Conservation (phyloP, 1,284 basidiomycete species). For the Agaricales sp. region DNA sequence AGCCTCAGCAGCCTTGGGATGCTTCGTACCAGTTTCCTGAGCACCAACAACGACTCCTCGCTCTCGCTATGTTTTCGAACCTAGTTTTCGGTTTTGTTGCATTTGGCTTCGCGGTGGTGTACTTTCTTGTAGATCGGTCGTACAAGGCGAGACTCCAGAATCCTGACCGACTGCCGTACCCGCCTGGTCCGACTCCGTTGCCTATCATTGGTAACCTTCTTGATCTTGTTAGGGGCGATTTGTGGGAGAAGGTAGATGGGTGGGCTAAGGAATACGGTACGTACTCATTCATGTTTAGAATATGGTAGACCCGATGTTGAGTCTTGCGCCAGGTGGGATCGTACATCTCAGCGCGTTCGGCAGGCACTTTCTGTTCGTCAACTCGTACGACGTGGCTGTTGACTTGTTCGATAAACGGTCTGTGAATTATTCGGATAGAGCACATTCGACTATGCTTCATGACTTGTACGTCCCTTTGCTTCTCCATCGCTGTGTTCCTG, state of each 20-base stretch:
- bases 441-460: conserved; percentile 13
- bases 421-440: conserved; percentile 29
- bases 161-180: conserved; percentile 21
- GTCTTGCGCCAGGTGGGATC: conserved; percentile 27
- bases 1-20: too few relatives aligned
- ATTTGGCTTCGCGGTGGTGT: too few relatives aligned
- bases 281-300: too few relatives aligned
- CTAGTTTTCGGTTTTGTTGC: too few relatives aligned
- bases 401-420: conserved; percentile 37
- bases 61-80: too few relatives aligned
- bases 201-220: conserved; percentile 36
- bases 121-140: too few relatives aligned
- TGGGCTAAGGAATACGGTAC: conserved; percentile 27
- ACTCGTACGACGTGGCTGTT: conserved; percentile 26
- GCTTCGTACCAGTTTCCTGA: too few relatives aligned
- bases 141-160: too few relatives aligned
- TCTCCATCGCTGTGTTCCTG: too few relatives aligned
- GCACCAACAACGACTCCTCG: too few relatives aligned
- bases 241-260: conserved; percentile 21
- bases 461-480: conserved; percentile 12
- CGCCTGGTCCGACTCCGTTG: conserved; percentile 32
- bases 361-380: conserved; percentile 31
- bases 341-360: conserved; percentile 34
- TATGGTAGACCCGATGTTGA: too few relatives aligned
- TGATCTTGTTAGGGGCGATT: conserved; percentile 27